These are phyloP conservation scores for Secale cereale DNA, from an alignment of 176 grass and related monocot genomes.

Conservation along the genomic window DNA sequence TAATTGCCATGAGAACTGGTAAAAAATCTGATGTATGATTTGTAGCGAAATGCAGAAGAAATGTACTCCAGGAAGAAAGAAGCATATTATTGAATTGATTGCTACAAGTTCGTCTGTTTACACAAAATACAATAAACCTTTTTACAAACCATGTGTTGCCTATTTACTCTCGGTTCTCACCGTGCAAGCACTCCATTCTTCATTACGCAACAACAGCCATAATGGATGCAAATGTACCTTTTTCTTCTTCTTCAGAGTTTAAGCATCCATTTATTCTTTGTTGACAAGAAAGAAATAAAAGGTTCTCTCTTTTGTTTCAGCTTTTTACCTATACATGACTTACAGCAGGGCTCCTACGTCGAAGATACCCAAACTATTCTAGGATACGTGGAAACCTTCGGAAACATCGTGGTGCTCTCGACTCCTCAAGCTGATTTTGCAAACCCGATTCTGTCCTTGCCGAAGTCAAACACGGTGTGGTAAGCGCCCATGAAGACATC, in stretches of 20 bases:
- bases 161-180: not conserved
- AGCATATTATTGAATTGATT: not conserved
- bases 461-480: conserved; percentile 92
- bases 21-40: too few relatives aligned
- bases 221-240: not conserved
- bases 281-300: conserved; percentile 14
- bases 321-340: not conserved
- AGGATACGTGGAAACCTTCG: not conserved
- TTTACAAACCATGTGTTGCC: not conserved
- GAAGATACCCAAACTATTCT: not conserved
- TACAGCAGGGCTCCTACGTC: not conserved
- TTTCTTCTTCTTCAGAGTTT: not conserved
- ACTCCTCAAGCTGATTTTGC: conserved; percentile 52
- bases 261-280: not conserved
- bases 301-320: not conserved
- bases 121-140: not conserved
- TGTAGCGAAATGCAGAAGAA: not conserved
- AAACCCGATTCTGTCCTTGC: conserved; percentile 74
- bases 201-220: not conserved
- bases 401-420: not conserved
- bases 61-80: not conserved
- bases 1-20: too few relatives aligned
- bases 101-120: not conserved
- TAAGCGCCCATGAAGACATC: conserved; percentile 99
- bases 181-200: not conserved